Evolutionary conservation across 257 asterid species (phyloP).

Genomic region (Fraxinus cuspidata): DNA sequence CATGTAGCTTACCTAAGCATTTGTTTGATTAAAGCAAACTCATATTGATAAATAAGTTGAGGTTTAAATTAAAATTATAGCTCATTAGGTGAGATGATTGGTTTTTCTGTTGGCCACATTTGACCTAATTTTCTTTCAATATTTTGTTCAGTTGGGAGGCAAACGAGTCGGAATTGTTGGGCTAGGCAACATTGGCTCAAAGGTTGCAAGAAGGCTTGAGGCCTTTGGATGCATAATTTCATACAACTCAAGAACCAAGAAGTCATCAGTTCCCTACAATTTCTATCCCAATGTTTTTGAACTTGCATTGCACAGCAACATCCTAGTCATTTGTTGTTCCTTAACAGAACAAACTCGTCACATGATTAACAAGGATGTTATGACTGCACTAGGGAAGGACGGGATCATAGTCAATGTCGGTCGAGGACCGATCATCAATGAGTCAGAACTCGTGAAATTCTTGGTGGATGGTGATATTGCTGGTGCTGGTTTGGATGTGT

Average conservation of each 20-base stretch:
- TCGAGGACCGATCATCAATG: slow-evolving; percentile 64
- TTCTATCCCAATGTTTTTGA: slow-evolving; percentile 39
- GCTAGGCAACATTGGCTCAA: slow-evolving; percentile 74
- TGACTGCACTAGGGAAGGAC: slow-evolving; percentile 53
- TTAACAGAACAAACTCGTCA: slow-evolving; percentile 63
- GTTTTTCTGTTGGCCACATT: not conserved
- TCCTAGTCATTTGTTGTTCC: slow-evolving; percentile 61
- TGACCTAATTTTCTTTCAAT: not conserved
- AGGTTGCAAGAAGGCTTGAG: slow-evolving; percentile 72
- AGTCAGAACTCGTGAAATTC: slow-evolving; percentile 50
- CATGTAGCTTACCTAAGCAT: not conserved
- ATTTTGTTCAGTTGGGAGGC: slow-evolving; percentile 52
- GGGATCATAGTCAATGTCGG: slow-evolving; percentile 70
- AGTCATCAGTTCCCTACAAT: slow-evolving; percentile 37
- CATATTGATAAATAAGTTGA: not conserved
- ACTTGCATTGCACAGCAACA: slow-evolving; percentile 49
- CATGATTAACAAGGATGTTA: slow-evolving; percentile 58
- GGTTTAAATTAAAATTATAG: not conserved
- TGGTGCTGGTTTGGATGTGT: slow-evolving; percentile 73
- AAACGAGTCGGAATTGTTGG: slow-evolving; percentile 80
- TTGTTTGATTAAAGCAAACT: not conserved
- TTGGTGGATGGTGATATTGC: slow-evolving; percentile 48
- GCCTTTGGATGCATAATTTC: slow-evolving; percentile 65
- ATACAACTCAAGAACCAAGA: slow-evolving; percentile 57
- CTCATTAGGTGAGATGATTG: not conserved